Conservation (phyloP, 768 basidiomycete species). For the Pilatotrama ljubarskyi region DNA sequence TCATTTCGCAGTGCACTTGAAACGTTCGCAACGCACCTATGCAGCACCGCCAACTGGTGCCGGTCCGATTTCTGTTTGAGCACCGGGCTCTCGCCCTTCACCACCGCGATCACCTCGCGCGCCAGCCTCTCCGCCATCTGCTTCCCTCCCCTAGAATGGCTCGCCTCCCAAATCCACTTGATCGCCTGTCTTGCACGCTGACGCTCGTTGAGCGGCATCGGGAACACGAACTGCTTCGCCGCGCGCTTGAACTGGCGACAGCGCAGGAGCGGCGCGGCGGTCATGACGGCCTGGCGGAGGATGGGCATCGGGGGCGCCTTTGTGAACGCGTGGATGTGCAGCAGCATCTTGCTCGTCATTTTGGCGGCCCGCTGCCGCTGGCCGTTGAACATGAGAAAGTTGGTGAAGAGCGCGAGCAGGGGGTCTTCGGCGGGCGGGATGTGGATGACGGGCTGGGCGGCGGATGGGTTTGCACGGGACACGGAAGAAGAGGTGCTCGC, state of each 20-base stretch:
- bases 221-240: conserved; percentile 65
- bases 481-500: background rate
- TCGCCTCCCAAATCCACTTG: conserved; percentile 67
- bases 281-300: conserved; percentile 67
- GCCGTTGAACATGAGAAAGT: conserved; percentile 62
- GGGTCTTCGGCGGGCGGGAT: conserved; percentile 79
- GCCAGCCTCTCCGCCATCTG: conserved; percentile 72
- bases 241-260: conserved; percentile 57
- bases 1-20: no score
- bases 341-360: conserved; percentile 66
- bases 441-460: conserved; percentile 33
- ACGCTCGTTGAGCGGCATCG: conserved; percentile 75
- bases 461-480: background rate
- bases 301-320: conserved; percentile 79
- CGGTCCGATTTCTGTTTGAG: conserved; percentile 61
- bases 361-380: conserved; percentile 67
- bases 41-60: conserved; percentile 73
- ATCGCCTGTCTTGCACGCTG: conserved; percentile 75
- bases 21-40: conserved; percentile 55
- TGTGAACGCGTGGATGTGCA: conserved; percentile 72
- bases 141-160: conserved; percentile 55
- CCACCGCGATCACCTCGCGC: conserved; percentile 69
- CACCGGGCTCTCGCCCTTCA: conserved; percentile 56
- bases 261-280: conserved; percentile 72
- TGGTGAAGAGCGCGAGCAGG: conserved; percentile 66